Base-by-base conservation (phyloP, 1,284 basidiomycete genomes). In the Cutaneotrichosporon mucoides region DNA sequence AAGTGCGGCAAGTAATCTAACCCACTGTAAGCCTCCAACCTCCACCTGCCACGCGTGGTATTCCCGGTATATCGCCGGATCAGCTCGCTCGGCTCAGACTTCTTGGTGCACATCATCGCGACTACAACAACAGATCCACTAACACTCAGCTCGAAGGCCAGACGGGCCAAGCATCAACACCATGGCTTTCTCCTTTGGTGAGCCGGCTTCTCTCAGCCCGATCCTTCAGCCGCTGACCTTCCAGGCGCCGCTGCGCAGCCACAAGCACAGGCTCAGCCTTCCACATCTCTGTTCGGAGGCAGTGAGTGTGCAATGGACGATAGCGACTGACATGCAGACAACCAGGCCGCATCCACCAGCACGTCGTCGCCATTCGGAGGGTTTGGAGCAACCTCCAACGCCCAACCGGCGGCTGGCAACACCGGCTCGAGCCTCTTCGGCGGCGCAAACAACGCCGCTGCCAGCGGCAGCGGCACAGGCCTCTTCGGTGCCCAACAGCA, bases 171-270 rank as follows among this genome's bases (percentile, higher is more conserved):
- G 38, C 44, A 56, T 46, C 55, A 38, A 55, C 42, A 53, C 13
- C 50, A 68, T 68, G 67, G 61, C 63, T 33, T 66, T 68, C 59
- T 63, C 67, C 34, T 68, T 68, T 41, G 67, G 67, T 66, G 53
- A 40, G 61, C 47, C 3, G 34, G 24, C 24, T 24, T 24, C 24
- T 24, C 24, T 24, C 24, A 24, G 24, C 24, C 24, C 24, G 24
- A 24, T 24, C 24, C 24, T 24, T 24, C 24, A 24, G 24, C 9
- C 36, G 50, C 59, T 61, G n/a, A 60, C 13, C 35, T 36, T n/a
- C 24, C 55, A 60, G 48, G 56, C 47, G 53, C 55, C 36, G 15
- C 58, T 7, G 52, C 56, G 33, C 64, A 61, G 48, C 56, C 44
- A 38, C 57, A 54, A 50, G 45, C 57, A 45, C 62, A 53, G 46